Base-by-base conservation (phyloP, 257 asterid genomes). In the Rehmannia glutinosa region DNA sequence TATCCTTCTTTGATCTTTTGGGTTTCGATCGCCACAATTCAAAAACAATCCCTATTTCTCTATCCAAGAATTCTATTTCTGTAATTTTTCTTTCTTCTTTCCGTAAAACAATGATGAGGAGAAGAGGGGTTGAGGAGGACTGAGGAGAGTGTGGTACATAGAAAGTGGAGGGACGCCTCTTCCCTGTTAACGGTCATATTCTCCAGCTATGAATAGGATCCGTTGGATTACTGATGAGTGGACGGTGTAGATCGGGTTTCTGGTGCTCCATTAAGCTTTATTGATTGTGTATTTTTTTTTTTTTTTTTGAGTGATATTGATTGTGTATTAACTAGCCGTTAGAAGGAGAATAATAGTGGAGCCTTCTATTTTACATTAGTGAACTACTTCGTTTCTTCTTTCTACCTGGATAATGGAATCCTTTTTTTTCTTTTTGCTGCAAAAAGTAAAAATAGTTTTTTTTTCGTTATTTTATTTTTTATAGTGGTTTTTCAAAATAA, bases 141-240 rank as follows among this genome's bases (percentile, higher is more conserved):
- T n/a, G 24, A 16, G 52, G n/a, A 16, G 38, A 38, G 33, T 35
- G 47, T 0, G n/a, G 38, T 38, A 32, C 64, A 66, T 69, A 59
- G 39, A 8, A 16, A 70, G 74, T 30, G 73, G 78, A 57, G 71
- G 59, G 75, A 42, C 77, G 80, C 78, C 62, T 62, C 66, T 42
- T 50, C 46, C 20, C 25, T 9, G 1, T 19, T 43, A 85, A 82
- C 92, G 91, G 91, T 85, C 88, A 74, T 73, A 78, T 79, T 78
- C 62, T 57, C 73, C 47, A 53, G 12, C 61, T 73, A 50, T 35
- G 77, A 78, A 74, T 64, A 32, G 12, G 55, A 60, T 2, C 77
- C 91, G 80, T 82, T 73, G 72, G 87, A 85, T 82, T 39, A 28
- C 2, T 2, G 16, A 49, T 24, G 11, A 52, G 5, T 35, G 25